Evolutionary conservation across 2,329 filamentous ascomycete genomes (phyloP).

Genomic region (Aspergillus cejpii): DNA sequence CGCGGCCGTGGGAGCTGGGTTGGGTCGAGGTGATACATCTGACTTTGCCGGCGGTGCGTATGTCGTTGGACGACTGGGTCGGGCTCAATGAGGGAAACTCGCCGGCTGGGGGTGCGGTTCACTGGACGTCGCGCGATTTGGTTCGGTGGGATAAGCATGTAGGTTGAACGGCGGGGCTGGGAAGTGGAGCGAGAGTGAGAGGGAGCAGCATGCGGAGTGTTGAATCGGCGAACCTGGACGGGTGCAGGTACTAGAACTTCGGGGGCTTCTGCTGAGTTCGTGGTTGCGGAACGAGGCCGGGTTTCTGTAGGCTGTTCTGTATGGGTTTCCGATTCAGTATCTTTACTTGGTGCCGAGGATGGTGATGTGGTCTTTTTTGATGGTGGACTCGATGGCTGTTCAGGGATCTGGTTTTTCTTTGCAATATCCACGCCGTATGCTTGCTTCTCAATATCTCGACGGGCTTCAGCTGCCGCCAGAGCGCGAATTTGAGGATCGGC

Average conservation of each 20-base stretch:
- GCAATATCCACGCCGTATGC: conserved; percentile 3
- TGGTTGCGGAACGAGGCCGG: conserved; percentile 25
- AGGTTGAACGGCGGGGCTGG: conserved; percentile 25
- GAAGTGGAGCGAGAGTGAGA: conserved; percentile 14
- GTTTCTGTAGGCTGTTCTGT: background rate
- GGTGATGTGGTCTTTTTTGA: background rate
- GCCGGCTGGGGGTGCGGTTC: conserved; percentile 7
- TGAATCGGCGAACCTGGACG: conserved; percentile 23
- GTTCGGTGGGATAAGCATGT: conserved; percentile 15
- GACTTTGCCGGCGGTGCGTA: conserved; percentile 10
- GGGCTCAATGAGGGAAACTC: conserved; percentile 7
- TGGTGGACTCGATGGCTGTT: background rate
- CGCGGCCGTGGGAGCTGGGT: conserved; percentile 21
- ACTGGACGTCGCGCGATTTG: conserved; percentile 7
- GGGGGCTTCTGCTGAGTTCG: conserved; percentile 32
- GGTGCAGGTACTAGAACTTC: conserved; percentile 28
- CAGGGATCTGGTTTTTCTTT: background rate
- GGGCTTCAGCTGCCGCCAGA: conserved; percentile 24
- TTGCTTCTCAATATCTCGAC: conserved; percentile 27
- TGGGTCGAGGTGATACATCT: conserved; percentile 25
- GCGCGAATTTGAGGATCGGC: conserved; percentile 35
- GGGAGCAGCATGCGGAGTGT: conserved; percentile 16
- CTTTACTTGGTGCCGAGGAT: too few relatives aligned
- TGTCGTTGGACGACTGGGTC: conserved; percentile 8
- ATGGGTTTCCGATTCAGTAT: background rate